phyloP scores from a whole-genome alignment of 2,329 filamentous ascomycete genomes.

The Dactylellina drechsleri region DNA sequence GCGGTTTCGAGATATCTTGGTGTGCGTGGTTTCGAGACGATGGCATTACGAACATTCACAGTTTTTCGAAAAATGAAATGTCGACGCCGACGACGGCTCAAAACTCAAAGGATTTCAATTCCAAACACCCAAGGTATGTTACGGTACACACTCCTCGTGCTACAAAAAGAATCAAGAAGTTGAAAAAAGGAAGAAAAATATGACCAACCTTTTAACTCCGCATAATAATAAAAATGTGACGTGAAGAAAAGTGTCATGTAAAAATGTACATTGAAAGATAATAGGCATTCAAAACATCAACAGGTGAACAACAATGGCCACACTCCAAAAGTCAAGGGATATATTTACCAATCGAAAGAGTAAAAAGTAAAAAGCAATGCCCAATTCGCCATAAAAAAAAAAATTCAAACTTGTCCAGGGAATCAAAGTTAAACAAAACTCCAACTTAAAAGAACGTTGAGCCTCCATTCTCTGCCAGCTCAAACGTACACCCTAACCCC shows the following conservation, averaged over 20 bases:
- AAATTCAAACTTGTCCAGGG: constrained; percentile 15
- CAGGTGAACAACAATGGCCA: background rate
- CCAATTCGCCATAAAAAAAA: constrained; percentile 31
- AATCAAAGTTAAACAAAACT: constrained; percentile 20
- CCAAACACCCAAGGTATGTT: constrained; percentile 20
- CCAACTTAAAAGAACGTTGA: constrained; percentile 57
- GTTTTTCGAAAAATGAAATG: background rate
- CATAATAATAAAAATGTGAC: constrained; percentile 22
- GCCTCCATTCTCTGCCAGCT: constrained; percentile 56
- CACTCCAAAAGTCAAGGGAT: constrained; percentile 18
- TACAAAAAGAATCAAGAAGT: constrained; percentile 4
- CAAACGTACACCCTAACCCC: constrained; percentile 59
- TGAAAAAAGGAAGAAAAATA: constrained; percentile 21
- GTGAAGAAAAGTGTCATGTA: constrained; percentile 14
- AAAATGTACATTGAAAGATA: constrained; percentile 9
- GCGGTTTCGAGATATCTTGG: constrained; percentile 4
- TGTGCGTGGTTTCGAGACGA: background rate
- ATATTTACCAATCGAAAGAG: constrained; percentile 19
- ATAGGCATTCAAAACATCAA: constrained; percentile 6
- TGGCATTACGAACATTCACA: no score
- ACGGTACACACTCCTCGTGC: constrained; percentile 22
- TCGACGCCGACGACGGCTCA: constrained; percentile 21
- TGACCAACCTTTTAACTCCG: constrained; percentile 22
- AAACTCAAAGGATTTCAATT: constrained; percentile 17
- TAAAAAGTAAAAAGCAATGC: background rate